phyloP scores from a whole-genome alignment of 306 rosid species.

The Pyrus communis region DNA sequence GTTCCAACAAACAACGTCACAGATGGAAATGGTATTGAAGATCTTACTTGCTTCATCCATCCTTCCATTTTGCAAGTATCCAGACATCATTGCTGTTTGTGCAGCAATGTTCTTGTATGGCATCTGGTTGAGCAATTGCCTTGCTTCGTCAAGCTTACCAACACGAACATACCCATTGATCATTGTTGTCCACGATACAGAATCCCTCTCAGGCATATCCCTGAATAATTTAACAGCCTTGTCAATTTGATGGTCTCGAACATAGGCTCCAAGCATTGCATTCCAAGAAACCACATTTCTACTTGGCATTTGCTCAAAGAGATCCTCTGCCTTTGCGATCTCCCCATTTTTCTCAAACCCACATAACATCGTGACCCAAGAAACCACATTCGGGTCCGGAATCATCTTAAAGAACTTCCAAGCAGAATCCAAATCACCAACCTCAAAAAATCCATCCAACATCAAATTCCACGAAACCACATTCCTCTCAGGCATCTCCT shows the following conservation, averaged over 20 bases:
- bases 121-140: conserved; percentile 45
- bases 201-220: conserved; percentile 57
- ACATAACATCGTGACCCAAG: conserved; percentile 65
- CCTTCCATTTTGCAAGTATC: conserved; percentile 48
- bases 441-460: conserved; percentile 56
- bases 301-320: conserved; percentile 55
- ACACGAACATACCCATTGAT: conserved; percentile 55
- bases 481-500: conserved; percentile 52
- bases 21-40: conserved; percentile 35
- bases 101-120: conserved; percentile 66
- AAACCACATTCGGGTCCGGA: conserved; percentile 48
- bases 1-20: conserved; percentile 73
- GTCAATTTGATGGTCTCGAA: conserved; percentile 47
- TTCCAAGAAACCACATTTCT: conserved; percentile 83
- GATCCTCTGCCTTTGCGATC: conserved; percentile 45
- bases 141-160: conserved; percentile 66
- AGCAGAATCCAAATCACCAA: conserved; percentile 65
- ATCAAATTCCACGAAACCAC: conserved; percentile 76
- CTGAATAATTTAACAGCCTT: conserved; percentile 52
- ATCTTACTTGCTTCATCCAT: conserved; percentile 60
- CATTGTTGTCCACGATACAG: conserved; percentile 81
- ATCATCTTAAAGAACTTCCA: conserved; percentile 50
- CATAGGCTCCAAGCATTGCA: conserved; percentile 79
- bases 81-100: conserved; percentile 70
- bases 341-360: conserved; percentile 61